Base-by-base conservation (phyloP, 805 yeast species). In the Ogataea paradorogensis region DNA sequence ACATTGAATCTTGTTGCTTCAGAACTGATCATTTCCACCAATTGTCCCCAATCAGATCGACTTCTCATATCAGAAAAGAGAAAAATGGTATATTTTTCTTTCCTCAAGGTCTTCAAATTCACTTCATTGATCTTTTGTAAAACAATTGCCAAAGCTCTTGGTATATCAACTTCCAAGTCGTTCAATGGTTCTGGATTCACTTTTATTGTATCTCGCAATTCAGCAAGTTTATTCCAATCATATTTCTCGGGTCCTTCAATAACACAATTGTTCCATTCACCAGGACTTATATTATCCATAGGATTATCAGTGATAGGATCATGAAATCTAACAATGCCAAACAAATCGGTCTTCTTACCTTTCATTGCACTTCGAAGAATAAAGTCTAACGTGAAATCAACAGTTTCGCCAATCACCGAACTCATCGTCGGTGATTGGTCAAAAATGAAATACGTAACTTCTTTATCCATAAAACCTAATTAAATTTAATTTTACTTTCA, bases 341-440 rank as follows among this genome's bases (percentile, higher is more conserved):
- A 46, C 22, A 38, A 45, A 26, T 60, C 65, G 6, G 45, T 41
- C 38, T 57, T 57, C 40, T 56, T 58, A 2, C 53, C 59, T 15
- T 55, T 40, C 10, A 52, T 13, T 2, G 53, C 45, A 38, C 63
- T 64, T 15, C 50, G 42, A 1, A 63, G 52, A 7, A 73, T 57
- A n/a, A 63, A 48, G 33, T 69, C 69, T 29, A 63, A 61, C 13
- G 76, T 62, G 43, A 73, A 76, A 15, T 58, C 55, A 42, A 71
- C 46, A 5, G 70, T 67, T n/a, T 54, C 47, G 5, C 60, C 65
- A 9, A 70, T 48, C 55, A 67, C 56, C 47, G 61, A 27, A 60
- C 70, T 56, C 78, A 70, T 53, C 47, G 71, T 47, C 53, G 66
- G 63, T 9, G 75, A 68, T 10, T 71, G 59, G 53, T 80, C 86